Evolutionary conservation across 768 basidiomycete species (phyloP), one percentile per base, ranked within the genome.

Genomic region (Dioszegia crocea): DNA sequence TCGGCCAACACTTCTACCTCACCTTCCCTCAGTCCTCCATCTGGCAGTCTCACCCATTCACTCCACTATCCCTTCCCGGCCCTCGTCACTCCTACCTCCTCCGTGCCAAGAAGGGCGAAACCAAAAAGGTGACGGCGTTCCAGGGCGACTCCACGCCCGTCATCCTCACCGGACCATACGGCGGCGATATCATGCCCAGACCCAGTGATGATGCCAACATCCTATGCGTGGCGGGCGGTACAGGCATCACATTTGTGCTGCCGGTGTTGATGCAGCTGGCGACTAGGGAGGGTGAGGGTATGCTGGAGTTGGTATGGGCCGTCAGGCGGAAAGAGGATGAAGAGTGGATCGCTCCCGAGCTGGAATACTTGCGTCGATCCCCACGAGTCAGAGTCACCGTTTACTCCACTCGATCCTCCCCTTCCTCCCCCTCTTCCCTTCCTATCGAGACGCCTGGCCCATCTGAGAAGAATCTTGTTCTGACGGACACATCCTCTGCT

Each of bases 21-120:
- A 57, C 50, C 29, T 65, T 65, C 59, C 24, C 53, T n/a, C 27
- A 67, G 27, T 43, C 33, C 10, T 50, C 61, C n/a, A 65, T 65
- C 39, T 65, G 63, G 63, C 67, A 68, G 44, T 68, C 67, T 2
- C 67, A 68, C 39, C 67, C 67, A 1, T 68, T 68, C 51, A 68
- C 67, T 1, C 66, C 66, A 2, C 39, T 64, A 16, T 64, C 59
- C 27, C 30, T 62, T 16, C 66, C 66, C 21, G 55, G 55, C 16
- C 45, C 38, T 4, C 17, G 38, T 5, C 63, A 64, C 16, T 62
- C 55, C 2, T 67, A 67, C 44, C 31, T 67, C 44, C 40, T 67
- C 41, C 60, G 66, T 50, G 63, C 60, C 2, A 64, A 62, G 36
- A 27, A 43, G 2, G 66, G 66, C 24, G 66, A 67, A 19, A 67